Base-by-base conservation (phyloP, 106 monocot species). In the Posidonia australis region DNA sequence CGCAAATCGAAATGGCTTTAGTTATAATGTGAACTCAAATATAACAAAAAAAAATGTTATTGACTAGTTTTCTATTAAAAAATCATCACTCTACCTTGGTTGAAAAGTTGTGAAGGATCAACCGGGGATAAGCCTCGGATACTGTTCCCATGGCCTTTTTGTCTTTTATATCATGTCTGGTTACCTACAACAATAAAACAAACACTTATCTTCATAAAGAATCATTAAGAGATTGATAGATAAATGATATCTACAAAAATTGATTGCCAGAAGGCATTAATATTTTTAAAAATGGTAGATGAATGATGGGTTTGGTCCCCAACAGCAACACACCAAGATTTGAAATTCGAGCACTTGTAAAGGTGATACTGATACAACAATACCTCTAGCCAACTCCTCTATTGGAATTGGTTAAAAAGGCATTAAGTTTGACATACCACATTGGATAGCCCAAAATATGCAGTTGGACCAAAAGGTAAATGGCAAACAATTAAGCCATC, bases 381-480 rank as follows among this genome's bases (percentile, higher is more conserved):
- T 7, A 36, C 36, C 2, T 36, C 7, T 7, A 36, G n/a, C n/a
- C n/a, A n/a, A n/a, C n/a, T n/a, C 36, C 36, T 36, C 36, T 36
- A 36, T 7, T 36, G 36, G 5, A 36, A 7, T 36, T 36, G 36
- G 5, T 36, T 36, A 36, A 36, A 36, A 4, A 36, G n/a, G 2
- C 36, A 36, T 36, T 7, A 16, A 13, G 61, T 41, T 54, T 29
- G 13, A 47, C 58, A 41, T 90, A 99, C 98, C 87, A 99, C 98
- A 70, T 92, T 92, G 51, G 85, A 79, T 65, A 99, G 64, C 54
- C 85, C 83, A 78, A 99, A 99, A 56, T 92, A 87, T 54, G 91
- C 98, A 66, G 91, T 99, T 68, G 98, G 98, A 45, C 98, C 98
- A 78, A 77, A 83, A 49, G 98, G 98, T 27, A 98, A 74, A 85